Conservation (phyloP, 1,284 basidiomycete genomes). For the Trichosporon faecale region DNA sequence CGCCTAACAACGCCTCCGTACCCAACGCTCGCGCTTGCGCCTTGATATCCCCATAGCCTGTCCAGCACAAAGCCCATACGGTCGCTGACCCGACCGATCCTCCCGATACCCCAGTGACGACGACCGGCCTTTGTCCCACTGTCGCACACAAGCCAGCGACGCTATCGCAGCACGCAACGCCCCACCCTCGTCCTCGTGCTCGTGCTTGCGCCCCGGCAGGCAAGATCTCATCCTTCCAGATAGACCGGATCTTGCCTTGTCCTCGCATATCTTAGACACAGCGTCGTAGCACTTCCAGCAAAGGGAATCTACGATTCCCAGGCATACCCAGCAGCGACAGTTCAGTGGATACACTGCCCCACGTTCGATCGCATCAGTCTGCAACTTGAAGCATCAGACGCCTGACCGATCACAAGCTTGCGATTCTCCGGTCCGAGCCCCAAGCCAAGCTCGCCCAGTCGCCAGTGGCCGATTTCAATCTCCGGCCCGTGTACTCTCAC, state of each 20-base stretch:
- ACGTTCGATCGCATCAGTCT: background rate
- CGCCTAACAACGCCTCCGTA: no score
- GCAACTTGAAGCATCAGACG: background rate
- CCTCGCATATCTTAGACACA: background rate
- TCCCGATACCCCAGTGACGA: background rate
- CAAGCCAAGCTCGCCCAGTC: background rate
- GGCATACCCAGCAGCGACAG: background rate
- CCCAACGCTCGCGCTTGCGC: background rate
- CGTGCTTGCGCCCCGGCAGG: background rate
- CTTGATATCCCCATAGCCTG: background rate
- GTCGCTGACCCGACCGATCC: background rate
- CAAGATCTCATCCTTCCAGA: background rate
- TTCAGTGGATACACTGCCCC: background rate
- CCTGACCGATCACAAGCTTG: background rate
- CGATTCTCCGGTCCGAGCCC: background rate
- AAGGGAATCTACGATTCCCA: background rate
- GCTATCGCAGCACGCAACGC: background rate
- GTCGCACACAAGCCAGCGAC: background rate
- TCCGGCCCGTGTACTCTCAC: constrained; percentile 3
- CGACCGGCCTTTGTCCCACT: background rate
- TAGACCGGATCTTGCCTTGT: background rate
- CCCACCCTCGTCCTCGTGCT: background rate
- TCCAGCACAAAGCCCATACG: background rate
- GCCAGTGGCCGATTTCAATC: background rate
- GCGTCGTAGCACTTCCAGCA: background rate